These are phyloP conservation scores for Coemansia umbellata DNA, from an alignment of 192 early-diverging fungal genomes.

Conservation along the genomic window DNA sequence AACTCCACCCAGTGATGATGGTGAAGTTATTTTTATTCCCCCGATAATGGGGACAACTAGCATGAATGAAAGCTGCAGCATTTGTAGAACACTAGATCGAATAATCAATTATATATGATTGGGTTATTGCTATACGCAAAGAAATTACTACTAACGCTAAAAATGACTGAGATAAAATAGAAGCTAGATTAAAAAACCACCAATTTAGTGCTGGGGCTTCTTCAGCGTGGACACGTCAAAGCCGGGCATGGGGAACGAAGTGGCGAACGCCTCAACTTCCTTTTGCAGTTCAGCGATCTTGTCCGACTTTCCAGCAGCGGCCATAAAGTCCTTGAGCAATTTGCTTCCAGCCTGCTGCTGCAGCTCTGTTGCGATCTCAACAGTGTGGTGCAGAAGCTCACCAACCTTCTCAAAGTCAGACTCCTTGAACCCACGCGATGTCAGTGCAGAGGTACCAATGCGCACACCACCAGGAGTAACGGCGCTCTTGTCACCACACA, in stretches of 20 bases:
- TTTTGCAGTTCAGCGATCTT: constrained; percentile 79
- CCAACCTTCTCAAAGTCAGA: constrained; percentile 94
- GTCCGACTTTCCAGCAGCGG: constrained; percentile 68
- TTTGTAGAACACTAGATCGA: too few relatives aligned
- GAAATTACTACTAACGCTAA: background rate
- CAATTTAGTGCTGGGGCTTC: constrained; percentile 48
- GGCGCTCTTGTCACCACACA: constrained; percentile 93
- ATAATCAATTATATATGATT: too few relatives aligned
- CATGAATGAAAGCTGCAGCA: too few relatives aligned
- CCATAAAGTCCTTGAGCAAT: constrained; percentile 98
- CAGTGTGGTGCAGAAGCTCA: constrained; percentile 93
- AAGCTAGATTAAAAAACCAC: too few relatives aligned
- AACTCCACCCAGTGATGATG: too few relatives aligned
- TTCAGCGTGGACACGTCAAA: constrained; percentile 52
- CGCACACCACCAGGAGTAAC: constrained; percentile 97
- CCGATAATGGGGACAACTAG: too few relatives aligned
- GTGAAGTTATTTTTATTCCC: too few relatives aligned
- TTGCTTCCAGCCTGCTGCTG: constrained; percentile 84
- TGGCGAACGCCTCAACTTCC: constrained; percentile 91
- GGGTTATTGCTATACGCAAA: background rate
- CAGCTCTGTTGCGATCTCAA: constrained; percentile 81
- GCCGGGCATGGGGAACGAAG: constrained; percentile 97
- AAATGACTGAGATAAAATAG: background rate
- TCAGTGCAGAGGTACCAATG: constrained; percentile 92
- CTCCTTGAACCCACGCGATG: constrained; percentile 95